A percentile compares a stretch with the other conserved stretches of the same genome.
Conservation (phyloP, 2,329 filamentous ascomycete genomes). For the Allantophomopsis cytisporea region DNA sequence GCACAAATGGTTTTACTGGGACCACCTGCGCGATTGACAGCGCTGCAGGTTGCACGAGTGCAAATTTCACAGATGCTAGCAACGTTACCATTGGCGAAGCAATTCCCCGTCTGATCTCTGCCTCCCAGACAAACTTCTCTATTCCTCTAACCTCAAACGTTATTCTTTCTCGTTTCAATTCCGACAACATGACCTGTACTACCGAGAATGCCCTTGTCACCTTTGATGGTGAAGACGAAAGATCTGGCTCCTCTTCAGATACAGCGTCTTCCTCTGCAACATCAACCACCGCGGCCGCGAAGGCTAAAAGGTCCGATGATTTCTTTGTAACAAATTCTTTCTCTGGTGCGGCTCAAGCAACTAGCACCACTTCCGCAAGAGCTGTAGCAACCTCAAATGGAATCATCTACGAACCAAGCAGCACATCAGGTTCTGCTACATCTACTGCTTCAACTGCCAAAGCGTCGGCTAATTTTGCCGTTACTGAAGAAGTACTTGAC, state of each 20-base stretch:
- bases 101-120: conserved; percentile 59
- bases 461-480: conserved; percentile 23
- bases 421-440: neutral
- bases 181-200: conserved; percentile 63
- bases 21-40: conserved; percentile 37
- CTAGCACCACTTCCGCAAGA: neutral
- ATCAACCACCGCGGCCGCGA: neutral
- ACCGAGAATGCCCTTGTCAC: conserved; percentile 81
- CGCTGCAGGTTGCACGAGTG: conserved; percentile 40
- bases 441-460: conserved; percentile 6
- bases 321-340: neutral
- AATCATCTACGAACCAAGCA: conserved; percentile 3
- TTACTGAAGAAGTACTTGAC: conserved; percentile 43
- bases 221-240: conserved; percentile 44
- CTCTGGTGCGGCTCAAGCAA: conserved; percentile 1
- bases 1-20: conserved; percentile 75
- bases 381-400: neutral
- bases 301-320: conserved; percentile 1
- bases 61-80: conserved; percentile 21
- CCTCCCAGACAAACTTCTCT: conserved; percentile 54
- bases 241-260: conserved; percentile 7
- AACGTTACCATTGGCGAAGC: conserved; percentile 74
- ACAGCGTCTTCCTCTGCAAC: conserved; percentile 5
- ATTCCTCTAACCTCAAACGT: conserved; percentile 58
- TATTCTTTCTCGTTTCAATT: conserved; percentile 65